Conservation (phyloP, 1,284 basidiomycete species). For the Moniliophthora roreri region DNA sequence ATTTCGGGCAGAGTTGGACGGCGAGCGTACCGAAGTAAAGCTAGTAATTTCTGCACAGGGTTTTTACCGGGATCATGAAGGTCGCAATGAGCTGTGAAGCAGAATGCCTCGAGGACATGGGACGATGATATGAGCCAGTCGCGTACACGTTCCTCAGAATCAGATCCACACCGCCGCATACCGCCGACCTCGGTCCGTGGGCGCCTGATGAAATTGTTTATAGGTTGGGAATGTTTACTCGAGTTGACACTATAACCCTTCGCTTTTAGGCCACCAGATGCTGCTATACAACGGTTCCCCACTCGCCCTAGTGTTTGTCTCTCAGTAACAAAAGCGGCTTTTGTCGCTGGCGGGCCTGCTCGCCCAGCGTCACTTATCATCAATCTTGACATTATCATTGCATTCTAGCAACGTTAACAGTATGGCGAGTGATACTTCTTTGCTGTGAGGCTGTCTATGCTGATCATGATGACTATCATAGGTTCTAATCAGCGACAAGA, state of each 20-base stretch:
- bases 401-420: slow-evolving; percentile 14
- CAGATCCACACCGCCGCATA: no score
- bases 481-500: slow-evolving; percentile 80
- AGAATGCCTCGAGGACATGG: no score
- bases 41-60: no score
- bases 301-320: slow-evolving; percentile 29
- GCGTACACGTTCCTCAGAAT: no score
- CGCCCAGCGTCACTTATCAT: slow-evolving; percentile 29
- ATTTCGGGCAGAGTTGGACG: background rate
- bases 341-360: slow-evolving; percentile 45
- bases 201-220: no score
- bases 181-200: no score
- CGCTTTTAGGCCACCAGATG: slow-evolving; percentile 33
- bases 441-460: background rate
- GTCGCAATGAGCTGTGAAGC: no score
- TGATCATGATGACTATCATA: slow-evolving; percentile 29
- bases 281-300: slow-evolving; percentile 37
- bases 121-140: no score
- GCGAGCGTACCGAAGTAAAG: no score
- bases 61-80: no score
- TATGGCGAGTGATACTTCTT: slow-evolving; percentile 35
- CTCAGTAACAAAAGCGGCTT: slow-evolving; percentile 47
- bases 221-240: slow-evolving; percentile 51
- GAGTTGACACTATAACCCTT: slow-evolving; percentile 41
- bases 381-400: background rate